Evolutionary conservation across 2,329 filamentous ascomycete genomes (phyloP).

Genomic region (Immersiporthe knoxdaviesiana): DNA sequence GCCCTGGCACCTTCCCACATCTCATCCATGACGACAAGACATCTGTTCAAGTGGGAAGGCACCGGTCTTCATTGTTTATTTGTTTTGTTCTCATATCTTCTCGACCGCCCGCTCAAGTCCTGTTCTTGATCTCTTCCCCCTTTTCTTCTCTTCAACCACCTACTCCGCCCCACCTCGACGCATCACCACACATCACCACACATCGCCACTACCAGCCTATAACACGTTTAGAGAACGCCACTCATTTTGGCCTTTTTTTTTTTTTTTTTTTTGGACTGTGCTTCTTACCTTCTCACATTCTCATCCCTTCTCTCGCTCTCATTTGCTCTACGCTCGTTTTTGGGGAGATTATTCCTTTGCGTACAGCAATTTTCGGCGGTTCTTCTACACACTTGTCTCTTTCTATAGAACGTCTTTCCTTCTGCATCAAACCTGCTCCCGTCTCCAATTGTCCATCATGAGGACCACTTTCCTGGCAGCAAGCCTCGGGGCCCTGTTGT

Average conservation of each 20-base stretch:
- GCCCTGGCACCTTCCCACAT: neutral
- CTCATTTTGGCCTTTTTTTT: conserved; percentile 30
- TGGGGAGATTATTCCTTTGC: conserved; percentile 31
- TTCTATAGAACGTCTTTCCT: conserved; percentile 11
- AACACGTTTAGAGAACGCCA: conserved; percentile 32
- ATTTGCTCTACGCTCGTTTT: conserved; percentile 27
- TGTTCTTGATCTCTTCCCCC: conserved; percentile 12
- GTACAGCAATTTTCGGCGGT: conserved; percentile 31
- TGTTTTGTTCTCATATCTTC: neutral
- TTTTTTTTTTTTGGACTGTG: conserved; percentile 32
- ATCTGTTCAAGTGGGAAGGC: conserved; percentile 3
- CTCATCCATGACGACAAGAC: neutral
- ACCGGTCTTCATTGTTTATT: neutral
- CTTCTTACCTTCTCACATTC: conserved; percentile 18
- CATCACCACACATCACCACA: conserved; percentile 21
- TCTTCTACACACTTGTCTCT: conserved; percentile 22
- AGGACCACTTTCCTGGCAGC: conserved; percentile 12
- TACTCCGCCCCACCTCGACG: conserved; percentile 17
- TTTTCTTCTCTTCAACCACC: conserved; percentile 16
- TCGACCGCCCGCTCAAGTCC: neutral
- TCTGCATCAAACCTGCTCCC: neutral
- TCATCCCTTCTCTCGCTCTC: conserved; percentile 4
- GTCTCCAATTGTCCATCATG: conserved; percentile 16
- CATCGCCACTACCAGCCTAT: conserved; percentile 27
- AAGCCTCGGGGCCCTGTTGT: conserved; percentile 16